phyloP scores from a whole-genome alignment of 1,284 basidiomycete genomes.

The Pterulicium gracile region DNA sequence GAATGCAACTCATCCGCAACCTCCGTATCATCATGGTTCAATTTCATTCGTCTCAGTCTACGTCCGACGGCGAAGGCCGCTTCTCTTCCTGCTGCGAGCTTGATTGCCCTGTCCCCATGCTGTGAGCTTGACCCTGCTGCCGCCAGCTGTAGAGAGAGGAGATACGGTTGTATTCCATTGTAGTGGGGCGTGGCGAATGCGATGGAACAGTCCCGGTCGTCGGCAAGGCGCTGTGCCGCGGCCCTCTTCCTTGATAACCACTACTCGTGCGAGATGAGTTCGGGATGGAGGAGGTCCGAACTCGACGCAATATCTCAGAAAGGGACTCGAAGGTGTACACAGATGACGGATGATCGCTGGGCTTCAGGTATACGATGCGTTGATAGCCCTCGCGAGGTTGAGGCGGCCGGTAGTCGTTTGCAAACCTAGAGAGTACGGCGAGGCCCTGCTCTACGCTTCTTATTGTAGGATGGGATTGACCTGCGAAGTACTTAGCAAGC shows the following conservation, averaged over 20 bases:
- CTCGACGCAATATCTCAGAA: slow-evolving; percentile 24
- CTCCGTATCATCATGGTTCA: no score
- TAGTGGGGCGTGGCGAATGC: no score
- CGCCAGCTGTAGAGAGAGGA: no score
- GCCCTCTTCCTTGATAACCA: slow-evolving; percentile 1
- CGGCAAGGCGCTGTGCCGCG: slow-evolving; percentile 7
- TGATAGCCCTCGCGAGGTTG: slow-evolving; percentile 46
- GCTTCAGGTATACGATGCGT: slow-evolving; percentile 41
- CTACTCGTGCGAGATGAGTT: slow-evolving; percentile 15
- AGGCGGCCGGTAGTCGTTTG: slow-evolving; percentile 44
- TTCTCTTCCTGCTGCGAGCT: no score
- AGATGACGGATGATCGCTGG: slow-evolving; percentile 40
- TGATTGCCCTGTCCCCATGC: no score
- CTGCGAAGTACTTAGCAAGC: slow-evolving; percentile 22
- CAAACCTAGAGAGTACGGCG: slow-evolving; percentile 47
- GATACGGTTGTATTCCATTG: no score
- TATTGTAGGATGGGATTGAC: slow-evolving; percentile 62
- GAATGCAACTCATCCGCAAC: no score
- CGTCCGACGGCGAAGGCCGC: no score
- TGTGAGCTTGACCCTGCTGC: no score
- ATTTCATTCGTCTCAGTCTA: no score
- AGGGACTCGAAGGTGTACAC: slow-evolving; percentile 14
- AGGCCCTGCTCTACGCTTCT: slow-evolving; percentile 42
- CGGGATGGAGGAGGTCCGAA: slow-evolving; percentile 40
- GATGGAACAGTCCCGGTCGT: no score